Evolutionary conservation across 768 basidiomycete species (phyloP).

Genomic region (Tylopilus sp.): DNA sequence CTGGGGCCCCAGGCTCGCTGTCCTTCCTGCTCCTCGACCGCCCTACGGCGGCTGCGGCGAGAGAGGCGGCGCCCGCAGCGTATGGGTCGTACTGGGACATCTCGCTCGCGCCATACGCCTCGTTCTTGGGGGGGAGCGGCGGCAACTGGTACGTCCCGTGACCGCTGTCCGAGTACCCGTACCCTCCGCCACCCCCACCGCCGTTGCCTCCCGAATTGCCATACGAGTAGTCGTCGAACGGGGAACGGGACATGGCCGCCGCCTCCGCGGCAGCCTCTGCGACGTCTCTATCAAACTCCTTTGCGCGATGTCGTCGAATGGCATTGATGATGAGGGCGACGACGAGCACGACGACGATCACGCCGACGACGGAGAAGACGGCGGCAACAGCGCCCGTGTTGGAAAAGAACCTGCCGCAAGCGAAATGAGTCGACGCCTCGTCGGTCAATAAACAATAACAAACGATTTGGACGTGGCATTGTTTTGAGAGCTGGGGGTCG

Average conservation of each 20-base stretch:
- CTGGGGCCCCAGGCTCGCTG: conserved; percentile 35
- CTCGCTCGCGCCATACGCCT: conserved; percentile 53
- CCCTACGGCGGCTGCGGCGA: conserved; percentile 22
- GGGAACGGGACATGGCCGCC: conserved; percentile 46
- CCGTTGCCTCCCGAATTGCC: conserved; percentile 18
- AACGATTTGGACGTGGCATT: conserved; percentile 17
- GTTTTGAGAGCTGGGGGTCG: neutral
- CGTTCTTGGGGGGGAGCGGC: conserved; percentile 37
- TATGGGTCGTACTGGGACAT: conserved; percentile 39
- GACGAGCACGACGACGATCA: conserved; percentile 50
- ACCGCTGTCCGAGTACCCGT: conserved; percentile 45
- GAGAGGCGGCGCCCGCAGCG: conserved; percentile 17
- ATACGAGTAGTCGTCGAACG: conserved; percentile 47
- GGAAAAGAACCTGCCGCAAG: conserved; percentile 54
- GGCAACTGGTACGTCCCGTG: conserved; percentile 59
- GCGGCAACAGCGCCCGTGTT: conserved; percentile 74
- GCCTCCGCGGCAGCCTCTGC: conserved; percentile 69
- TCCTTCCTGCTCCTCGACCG: conserved; percentile 27
- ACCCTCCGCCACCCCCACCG: conserved; percentile 23
- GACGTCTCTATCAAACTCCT: conserved; percentile 69
- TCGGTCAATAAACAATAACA: neutral
- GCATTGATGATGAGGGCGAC: conserved; percentile 47
- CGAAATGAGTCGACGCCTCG: conserved; percentile 3
- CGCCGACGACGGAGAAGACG: conserved; percentile 67
- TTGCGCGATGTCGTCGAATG: conserved; percentile 61